Conservation (phyloP, 2,329 filamentous ascomycete genomes). For the Lojkania enalia region DNA sequence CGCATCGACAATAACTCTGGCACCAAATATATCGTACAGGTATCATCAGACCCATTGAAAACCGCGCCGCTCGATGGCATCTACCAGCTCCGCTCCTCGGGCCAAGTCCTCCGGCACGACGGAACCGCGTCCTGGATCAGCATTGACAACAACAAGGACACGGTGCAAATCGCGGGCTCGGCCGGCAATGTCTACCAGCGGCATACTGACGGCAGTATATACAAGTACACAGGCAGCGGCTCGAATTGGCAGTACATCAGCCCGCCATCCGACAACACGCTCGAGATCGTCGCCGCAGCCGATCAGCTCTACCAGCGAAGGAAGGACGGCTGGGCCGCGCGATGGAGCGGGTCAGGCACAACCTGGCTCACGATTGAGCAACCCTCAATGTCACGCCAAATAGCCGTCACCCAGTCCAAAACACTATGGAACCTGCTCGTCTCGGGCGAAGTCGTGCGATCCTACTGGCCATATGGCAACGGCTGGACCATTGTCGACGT, state of each 20-base stretch:
- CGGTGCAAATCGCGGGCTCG: constrained; percentile 31
- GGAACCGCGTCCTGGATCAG: constrained; percentile 20
- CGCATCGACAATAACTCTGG: constrained; percentile 24
- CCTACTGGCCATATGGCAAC: constrained; percentile 24
- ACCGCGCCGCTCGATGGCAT: constrained; percentile 24
- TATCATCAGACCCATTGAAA: constrained; percentile 17
- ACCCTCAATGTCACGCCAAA: constrained; percentile 23
- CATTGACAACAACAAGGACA: constrained; percentile 31
- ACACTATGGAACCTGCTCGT: constrained; percentile 31
- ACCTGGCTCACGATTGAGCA: constrained; percentile 29
- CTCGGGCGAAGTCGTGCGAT: constrained; percentile 31
- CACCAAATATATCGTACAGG: constrained; percentile 21
- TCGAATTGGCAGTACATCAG: constrained; percentile 29
- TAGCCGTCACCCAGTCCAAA: constrained; percentile 29
- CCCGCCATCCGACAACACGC: constrained; percentile 22
- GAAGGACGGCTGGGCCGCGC: constrained; percentile 34
- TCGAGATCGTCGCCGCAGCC: constrained; percentile 31
- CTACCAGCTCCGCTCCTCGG: constrained; percentile 31
- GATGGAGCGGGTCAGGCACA: constrained; percentile 25
- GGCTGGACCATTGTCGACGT: constrained; percentile 31
- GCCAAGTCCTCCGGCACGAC: constrained; percentile 27
- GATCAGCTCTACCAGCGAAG: constrained; percentile 33
- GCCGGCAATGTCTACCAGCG: constrained; percentile 30
- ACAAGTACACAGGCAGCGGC: constrained; percentile 21
- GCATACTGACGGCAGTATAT: constrained; percentile 31